These are phyloP conservation scores for Colletotrichum falcatum DNA, from an alignment of 2,329 filamentous ascomycete species.

Conservation along the genomic window DNA sequence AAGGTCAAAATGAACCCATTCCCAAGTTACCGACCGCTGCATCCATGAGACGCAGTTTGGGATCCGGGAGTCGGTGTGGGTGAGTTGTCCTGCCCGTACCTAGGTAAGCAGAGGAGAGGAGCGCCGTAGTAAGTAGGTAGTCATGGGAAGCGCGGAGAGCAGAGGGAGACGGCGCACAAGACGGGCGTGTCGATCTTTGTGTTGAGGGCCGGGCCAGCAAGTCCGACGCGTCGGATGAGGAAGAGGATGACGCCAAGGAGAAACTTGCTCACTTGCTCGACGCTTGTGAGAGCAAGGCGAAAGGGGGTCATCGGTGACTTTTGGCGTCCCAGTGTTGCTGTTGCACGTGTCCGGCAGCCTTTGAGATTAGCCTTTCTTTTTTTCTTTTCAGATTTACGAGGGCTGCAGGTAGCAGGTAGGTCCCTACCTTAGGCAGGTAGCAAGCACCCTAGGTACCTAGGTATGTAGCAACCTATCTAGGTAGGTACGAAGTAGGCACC, in stretches of 20 bases:
- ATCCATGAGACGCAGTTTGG: not conserved
- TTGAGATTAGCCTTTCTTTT: slow-evolving; percentile 9
- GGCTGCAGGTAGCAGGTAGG: slow-evolving; percentile 23
- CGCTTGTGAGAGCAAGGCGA: too few relatives aligned
- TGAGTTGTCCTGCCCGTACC: not conserved
- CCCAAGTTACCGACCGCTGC: slow-evolving; percentile 8
- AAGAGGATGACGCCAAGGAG: not conserved
- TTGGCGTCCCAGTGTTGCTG: slow-evolving; percentile 20
- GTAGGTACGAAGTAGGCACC: slow-evolving; percentile 21
- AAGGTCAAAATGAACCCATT: slow-evolving; percentile 10
- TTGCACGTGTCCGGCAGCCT: slow-evolving; percentile 20
- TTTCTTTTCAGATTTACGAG: slow-evolving; percentile 34
- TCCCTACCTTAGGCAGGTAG: too few relatives aligned
- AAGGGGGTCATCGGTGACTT: not conserved
- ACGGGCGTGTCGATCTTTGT: not conserved
- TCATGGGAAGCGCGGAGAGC: too few relatives aligned
- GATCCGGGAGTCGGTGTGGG: slow-evolving; percentile 13
- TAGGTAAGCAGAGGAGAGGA: not conserved
- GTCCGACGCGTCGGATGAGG: not conserved
- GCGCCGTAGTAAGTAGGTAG: not conserved
- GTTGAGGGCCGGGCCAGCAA: not conserved
- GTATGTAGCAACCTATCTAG: too few relatives aligned
- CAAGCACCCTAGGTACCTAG: too few relatives aligned
- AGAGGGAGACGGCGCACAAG: not conserved
- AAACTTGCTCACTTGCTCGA: too few relatives aligned